Evolutionary conservation across 2,329 filamentous ascomycete genomes (phyloP), one percentile per base, ranked within the genome.

Genomic region (Penicillium nordicum): DNA sequence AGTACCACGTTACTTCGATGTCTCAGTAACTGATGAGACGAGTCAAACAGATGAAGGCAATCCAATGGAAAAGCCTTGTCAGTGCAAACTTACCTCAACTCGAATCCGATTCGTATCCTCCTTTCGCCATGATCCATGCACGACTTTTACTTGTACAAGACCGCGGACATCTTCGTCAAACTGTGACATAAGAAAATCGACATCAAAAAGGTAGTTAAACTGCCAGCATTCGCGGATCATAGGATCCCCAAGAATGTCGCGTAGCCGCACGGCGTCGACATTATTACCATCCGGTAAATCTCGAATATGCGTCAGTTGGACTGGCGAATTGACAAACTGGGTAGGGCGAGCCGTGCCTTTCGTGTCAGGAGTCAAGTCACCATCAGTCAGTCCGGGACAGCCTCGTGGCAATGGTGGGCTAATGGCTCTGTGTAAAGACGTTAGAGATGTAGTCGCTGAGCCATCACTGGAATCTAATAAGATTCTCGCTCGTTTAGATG

Each of bases 181-280:
- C n/a, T 80, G 76, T 21, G 67, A 66, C 82, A 87, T 84, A 0
- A 87, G 65, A 67, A 84, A 87, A 54, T 85, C 80, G 25, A 87
- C 67, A 66, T 83, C 78, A 63, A 81, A 79, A 9, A 81, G 70
- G 61, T 79, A 83, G 57, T 84, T 83, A 64, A 84, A 84, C 43
- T 82, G 76, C 81, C 81, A 84, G 55, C 79, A 81, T 69, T 83
- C 80, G 38, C 82, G 81, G 53, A 94, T 89, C 59, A 91, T 78
- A 0, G 89, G 88, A 68, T 92, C 85, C 0, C 88, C 84, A 1
- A 95, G 79, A 6, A 95, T 79, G 56, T 90, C 88, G 5, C 76
- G 74, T 10, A 94, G 76, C 1, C 79, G 80, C 34, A 93, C 73
- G 0, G 89, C 79, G 69, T 88, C 88, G 25, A 78, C 74, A 74